Conservation (phyloP, 768 basidiomycete genomes). For the Pilatotrama ljubarskyi region DNA sequence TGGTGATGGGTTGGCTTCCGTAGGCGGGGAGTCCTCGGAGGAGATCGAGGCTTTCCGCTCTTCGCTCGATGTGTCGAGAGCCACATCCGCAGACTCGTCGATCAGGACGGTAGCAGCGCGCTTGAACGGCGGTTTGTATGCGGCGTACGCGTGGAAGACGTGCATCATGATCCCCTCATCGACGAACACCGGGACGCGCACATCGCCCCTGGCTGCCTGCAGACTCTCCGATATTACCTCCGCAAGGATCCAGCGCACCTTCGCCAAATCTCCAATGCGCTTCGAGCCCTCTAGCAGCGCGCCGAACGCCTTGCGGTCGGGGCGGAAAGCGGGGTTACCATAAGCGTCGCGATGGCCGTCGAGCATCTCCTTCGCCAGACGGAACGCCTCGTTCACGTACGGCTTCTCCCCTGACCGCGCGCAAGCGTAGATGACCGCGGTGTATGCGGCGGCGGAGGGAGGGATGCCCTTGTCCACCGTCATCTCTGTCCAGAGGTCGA, state of each 20-base stretch:
- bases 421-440: constrained; percentile 81
- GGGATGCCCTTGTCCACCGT: constrained; percentile 62
- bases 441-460: constrained; percentile 73
- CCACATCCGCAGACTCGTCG: constrained; percentile 20
- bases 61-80: neutral
- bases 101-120: constrained; percentile 49
- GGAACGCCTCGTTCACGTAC: constrained; percentile 81
- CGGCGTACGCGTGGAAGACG: constrained; percentile 84
- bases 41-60: neutral
- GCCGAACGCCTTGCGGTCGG: constrained; percentile 69
- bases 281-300: constrained; percentile 91
- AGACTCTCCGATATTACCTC: constrained; percentile 62
- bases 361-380: constrained; percentile 85
- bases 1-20: neutral
- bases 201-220: constrained; percentile 24
- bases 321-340: constrained; percentile 55
- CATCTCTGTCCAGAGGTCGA: constrained; percentile 95
- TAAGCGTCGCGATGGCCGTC: constrained; percentile 70
- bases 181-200: constrained; percentile 36
- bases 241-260: constrained; percentile 88
- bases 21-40: constrained; percentile 2
- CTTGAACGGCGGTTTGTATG: constrained; percentile 72
- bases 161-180: constrained; percentile 78
- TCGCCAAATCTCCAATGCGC: constrained; percentile 76
- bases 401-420: constrained; percentile 59